Evolutionary conservation across 768 basidiomycete genomes (phyloP), one percentile per base, ranked within the genome.

Genomic region (Mycena metata): DNA sequence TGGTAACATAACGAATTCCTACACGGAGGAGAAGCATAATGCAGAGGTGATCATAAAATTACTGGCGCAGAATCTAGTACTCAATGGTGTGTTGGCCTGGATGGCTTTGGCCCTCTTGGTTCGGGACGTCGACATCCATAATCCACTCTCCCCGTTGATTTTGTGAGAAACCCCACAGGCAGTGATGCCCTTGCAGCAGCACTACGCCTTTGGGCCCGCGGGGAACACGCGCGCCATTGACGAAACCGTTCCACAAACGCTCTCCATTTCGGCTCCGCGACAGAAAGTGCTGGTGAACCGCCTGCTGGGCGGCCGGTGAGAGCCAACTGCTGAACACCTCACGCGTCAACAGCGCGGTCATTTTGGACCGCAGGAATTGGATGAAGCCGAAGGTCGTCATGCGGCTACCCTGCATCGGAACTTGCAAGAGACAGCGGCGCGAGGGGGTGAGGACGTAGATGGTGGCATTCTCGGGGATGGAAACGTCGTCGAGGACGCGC

Each of bases 111-210:
- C 19, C n/a, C n/a, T n/a, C 19, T 26, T 23, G 51, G 19, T 26
- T n/a, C 9, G 66, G 66, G 45, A 24, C 16, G 23, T 61, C 59
- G 5, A 69, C 62, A n/a, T 64, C 8, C 5, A 69, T 21, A 1
- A 60, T 10, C 61, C 61, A 69, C 2, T 42, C n/a, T 17, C 62
- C 67, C 0, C 5, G 11, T 21, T 59, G 23, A 19, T 69, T 61
- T 41, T 46, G 67, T 17, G 56, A 52, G 26, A 69, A 69, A 0
- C 67, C 67, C 67, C 67, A 69, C 50, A 69, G 46, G 35, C 13
- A 39, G 2, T 21, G 46, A 26, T 69, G 57, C 2, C 61, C 67
- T 9, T 58, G 47, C 42, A 69, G 23, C 16, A 69, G 47, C 49
- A 51, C 57, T 41, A 35, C 49, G 43, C 67, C 67, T 7, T n/a